A percentile compares a stretch with the other conserved stretches of the same genome.
These are phyloP conservation scores for Angophora floribunda DNA, from an alignment of 345 rosid species.

Conservation along the genomic window DNA sequence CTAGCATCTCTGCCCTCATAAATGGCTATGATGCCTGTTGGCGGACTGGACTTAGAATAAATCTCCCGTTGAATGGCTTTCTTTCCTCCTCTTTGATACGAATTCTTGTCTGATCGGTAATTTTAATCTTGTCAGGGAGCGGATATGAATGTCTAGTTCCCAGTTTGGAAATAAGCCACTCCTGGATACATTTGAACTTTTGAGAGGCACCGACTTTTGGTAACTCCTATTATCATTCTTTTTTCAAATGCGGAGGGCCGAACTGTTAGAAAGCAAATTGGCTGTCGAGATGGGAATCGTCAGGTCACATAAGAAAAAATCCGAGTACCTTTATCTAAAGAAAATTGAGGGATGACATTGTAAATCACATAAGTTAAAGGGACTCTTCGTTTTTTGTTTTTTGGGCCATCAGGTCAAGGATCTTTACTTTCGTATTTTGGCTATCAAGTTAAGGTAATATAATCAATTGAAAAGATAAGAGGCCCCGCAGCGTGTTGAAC, in stretches of 20 bases:
- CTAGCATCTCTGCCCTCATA: constrained; percentile 13
- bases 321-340: background rate
- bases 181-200: background rate
- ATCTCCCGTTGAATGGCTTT: background rate
- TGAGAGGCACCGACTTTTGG: background rate
- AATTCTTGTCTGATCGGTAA: background rate
- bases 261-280: background rate
- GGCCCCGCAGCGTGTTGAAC: background rate
- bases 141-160: background rate
- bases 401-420: background rate
- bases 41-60: background rate
- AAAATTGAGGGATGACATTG: background rate
- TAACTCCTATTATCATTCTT: background rate
- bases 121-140: background rate
- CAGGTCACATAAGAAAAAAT: background rate
- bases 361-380: background rate
- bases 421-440: background rate
- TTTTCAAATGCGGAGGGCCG: background rate
- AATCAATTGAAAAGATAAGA: background rate
- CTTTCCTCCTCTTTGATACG: background rate
- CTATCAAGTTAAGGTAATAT: background rate
- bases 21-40: background rate
- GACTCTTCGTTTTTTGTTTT: background rate
- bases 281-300: background rate
- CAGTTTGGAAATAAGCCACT: background rate